phyloP scores from a whole-genome alignment of 345 rosid species.

The Linum tenue region DNA sequence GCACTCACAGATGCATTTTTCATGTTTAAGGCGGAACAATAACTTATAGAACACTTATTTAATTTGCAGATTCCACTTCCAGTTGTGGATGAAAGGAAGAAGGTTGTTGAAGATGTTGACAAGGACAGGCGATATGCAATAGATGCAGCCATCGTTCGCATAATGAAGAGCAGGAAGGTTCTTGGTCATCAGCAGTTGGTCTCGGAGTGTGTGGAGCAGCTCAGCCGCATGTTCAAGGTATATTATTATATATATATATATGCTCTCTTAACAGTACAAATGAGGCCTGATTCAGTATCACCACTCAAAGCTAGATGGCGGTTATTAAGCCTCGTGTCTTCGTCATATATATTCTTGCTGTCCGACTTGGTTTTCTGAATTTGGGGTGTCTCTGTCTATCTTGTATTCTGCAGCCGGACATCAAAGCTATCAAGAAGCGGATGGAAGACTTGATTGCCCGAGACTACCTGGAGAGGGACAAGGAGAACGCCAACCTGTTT shows the following conservation, averaged over 20 bases:
- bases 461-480: conserved; percentile 87
- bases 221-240: conserved; percentile 97
- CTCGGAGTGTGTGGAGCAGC: conserved; percentile 80
- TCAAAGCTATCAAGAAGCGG: conserved; percentile 87
- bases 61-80: conserved; percentile 76
- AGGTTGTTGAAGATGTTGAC: conserved; percentile 85
- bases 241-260: background rate
- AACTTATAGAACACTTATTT: conserved; percentile 1
- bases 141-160: conserved; percentile 96
- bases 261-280: background rate
- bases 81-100: conserved; percentile 85
- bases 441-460: conserved; percentile 84
- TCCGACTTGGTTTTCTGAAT: too few relatives aligned
- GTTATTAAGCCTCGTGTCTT: too few relatives aligned
- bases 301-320: too few relatives aligned
- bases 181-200: conserved; percentile 81
- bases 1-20: too few relatives aligned
- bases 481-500: conserved; percentile 59
- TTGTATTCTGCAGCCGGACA: conserved; percentile 65
- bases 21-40: too few relatives aligned
- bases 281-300: too few relatives aligned
- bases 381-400: background rate
- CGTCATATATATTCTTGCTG: too few relatives aligned
- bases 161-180: conserved; percentile 89
- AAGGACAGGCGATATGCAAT: conserved; percentile 86